Conservation (phyloP, 495 filamentous ascomycete species). For the Achaetomiella virescens region DNA sequence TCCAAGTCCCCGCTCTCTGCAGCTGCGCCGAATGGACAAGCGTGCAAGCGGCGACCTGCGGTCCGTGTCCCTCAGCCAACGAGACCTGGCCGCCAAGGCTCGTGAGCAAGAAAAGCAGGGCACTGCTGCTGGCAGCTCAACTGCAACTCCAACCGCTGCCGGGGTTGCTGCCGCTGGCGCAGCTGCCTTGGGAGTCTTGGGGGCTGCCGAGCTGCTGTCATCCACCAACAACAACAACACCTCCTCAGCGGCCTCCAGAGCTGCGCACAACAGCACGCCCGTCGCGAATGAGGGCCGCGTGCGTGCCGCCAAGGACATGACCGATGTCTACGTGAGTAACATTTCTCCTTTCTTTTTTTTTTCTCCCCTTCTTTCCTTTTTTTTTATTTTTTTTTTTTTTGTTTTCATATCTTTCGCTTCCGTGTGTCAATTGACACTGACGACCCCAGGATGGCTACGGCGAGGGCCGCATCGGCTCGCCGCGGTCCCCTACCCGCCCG, state of each 20-base stretch:
- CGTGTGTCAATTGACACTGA: constrained; percentile 13
- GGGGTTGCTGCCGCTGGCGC: constrained; percentile 18
- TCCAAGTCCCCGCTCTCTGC: constrained; percentile 43
- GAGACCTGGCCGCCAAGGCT: constrained; percentile 26
- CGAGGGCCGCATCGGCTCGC: constrained; percentile 78
- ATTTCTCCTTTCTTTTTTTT: constrained; percentile 12
- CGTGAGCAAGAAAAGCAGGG: constrained; percentile 3
- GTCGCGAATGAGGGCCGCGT: constrained; percentile 82
- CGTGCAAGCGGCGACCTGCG: constrained; percentile 76
- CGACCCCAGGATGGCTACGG: constrained; percentile 79
- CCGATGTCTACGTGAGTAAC: constrained; percentile 93
- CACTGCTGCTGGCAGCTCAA: background rate
- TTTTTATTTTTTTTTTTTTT: constrained; percentile 13
- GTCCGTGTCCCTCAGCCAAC: constrained; percentile 61
- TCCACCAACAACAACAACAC: constrained; percentile 5
- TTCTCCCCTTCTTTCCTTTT: constrained; percentile 5
- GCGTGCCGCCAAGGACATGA: constrained; percentile 75
- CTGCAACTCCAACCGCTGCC: constrained; percentile 6
- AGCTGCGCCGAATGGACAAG: constrained; percentile 62
- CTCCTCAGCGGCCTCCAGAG: constrained; percentile 27
- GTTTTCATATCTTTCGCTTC: background rate
- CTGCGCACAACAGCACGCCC: constrained; percentile 59
- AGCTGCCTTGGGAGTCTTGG: constrained; percentile 31
- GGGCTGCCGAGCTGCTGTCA: constrained; percentile 17
- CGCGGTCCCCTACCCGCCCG: constrained; percentile 88